Conservation (phyloP, 2,329 filamentous ascomycete species). For the Thelonectria olida region DNA sequence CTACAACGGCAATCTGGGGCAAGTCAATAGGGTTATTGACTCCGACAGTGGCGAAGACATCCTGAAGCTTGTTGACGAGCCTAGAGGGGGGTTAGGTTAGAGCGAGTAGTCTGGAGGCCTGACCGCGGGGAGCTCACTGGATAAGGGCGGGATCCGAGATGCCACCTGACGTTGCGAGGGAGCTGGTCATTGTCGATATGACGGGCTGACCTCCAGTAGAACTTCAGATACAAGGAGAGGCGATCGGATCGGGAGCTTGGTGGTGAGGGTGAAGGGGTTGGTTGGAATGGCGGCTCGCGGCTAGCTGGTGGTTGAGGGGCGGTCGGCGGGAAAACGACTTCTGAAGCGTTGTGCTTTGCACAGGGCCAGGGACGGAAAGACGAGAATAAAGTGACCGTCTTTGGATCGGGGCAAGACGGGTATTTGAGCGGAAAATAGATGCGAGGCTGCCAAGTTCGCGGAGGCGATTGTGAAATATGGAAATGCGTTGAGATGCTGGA, state of each 20-base stretch:
- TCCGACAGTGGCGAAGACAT: slow-evolving; percentile 98
- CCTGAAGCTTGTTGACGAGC: slow-evolving; percentile 98
- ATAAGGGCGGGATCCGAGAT: slow-evolving; percentile 74
- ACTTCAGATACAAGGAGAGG: slow-evolving; percentile 20
- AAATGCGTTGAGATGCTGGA: slow-evolving; percentile 39
- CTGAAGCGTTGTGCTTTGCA: slow-evolving; percentile 27
- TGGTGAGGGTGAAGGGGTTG: slow-evolving; percentile 25
- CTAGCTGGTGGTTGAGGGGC: slow-evolving; percentile 24
- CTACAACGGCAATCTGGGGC: slow-evolving; percentile 97
- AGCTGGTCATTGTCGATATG: slow-evolving; percentile 45
- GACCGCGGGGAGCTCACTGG: slow-evolving; percentile 56
- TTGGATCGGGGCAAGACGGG: background rate
- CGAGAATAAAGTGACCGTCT: background rate
- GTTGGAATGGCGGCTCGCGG: slow-evolving; percentile 2
- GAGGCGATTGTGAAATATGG: slow-evolving; percentile 32
- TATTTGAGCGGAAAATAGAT: slow-evolving; percentile 7
- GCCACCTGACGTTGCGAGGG: slow-evolving; percentile 60
- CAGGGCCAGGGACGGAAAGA: slow-evolving; percentile 8
- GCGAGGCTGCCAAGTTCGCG: slow-evolving; percentile 21
- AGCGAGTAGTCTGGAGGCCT: slow-evolving; percentile 27
- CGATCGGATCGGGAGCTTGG: slow-evolving; percentile 23
- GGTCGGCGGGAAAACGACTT: slow-evolving; percentile 32
- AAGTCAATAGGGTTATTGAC: slow-evolving; percentile 99
- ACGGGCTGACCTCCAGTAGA: slow-evolving; percentile 21
- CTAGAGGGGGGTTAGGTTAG: slow-evolving; percentile 48